Evolutionary conservation across 2,329 filamentous ascomycete species (phyloP).

Genomic region (Alternaria burnsii): DNA sequence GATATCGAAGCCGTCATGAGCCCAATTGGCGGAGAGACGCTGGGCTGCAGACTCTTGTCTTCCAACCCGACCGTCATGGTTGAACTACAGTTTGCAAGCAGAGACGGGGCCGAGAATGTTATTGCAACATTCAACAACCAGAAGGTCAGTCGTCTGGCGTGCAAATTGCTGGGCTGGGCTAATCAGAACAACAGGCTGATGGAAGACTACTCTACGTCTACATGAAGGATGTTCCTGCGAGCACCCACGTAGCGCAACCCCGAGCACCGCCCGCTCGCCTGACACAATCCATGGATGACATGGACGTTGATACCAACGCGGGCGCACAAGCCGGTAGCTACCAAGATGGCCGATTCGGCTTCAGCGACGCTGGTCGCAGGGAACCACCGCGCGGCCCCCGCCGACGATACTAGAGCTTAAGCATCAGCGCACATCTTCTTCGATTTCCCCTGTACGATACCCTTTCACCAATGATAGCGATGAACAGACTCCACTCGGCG

Average conservation of each 20-base stretch:
- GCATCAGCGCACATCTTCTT: conserved; percentile 5
- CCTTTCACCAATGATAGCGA: conserved; percentile 26
- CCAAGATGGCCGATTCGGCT: conserved; percentile 57
- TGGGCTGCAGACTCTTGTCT: conserved; percentile 73
- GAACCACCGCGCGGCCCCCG: conserved; percentile 47
- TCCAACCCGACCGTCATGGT: conserved; percentile 76
- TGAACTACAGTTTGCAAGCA: conserved; percentile 77
- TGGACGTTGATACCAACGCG: conserved; percentile 52
- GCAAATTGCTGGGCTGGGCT: conserved; percentile 6
- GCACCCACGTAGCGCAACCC: conserved; percentile 42
- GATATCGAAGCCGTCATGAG: conserved; percentile 85
- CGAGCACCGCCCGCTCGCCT: conserved; percentile 29
- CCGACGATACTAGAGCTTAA: conserved; percentile 39
- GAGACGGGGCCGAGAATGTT: conserved; percentile 76
- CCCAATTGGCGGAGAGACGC: conserved; percentile 71
- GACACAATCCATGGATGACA: conserved; percentile 46
- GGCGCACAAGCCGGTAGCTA: conserved; percentile 46
- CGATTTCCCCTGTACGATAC: conserved; percentile 36
- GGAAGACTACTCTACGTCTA: conserved; percentile 78
- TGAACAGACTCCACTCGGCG: conserved; percentile 6
- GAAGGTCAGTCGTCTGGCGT: conserved; percentile 64
- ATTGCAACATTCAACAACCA: conserved; percentile 81
- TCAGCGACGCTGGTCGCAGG: conserved; percentile 39
- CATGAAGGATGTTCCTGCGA: conserved; percentile 62
- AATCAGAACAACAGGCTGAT: conserved; percentile 68